These are phyloP conservation scores for Phytophthora foliorum DNA, from an alignment of 352 stramenopile species.

Conservation along the genomic window DNA sequence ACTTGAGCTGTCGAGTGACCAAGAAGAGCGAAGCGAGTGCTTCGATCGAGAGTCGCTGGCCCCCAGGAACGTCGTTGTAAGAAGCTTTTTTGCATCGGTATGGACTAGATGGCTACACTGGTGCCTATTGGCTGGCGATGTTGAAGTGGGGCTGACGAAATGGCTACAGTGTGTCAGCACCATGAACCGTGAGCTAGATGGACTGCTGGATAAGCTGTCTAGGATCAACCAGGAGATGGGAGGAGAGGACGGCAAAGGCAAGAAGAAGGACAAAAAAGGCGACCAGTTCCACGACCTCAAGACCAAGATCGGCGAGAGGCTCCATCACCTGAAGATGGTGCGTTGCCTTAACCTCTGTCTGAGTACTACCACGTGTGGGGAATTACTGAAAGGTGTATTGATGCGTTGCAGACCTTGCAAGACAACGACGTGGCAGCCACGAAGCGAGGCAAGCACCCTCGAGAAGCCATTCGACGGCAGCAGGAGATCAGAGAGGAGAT, in stretches of 20 bases:
- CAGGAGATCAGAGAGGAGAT: conserved; percentile 88
- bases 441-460: conserved; percentile 79
- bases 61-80: not conserved
- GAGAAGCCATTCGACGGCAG: conserved; percentile 82
- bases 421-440: conserved; percentile 65
- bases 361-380: not conserved
- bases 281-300: conserved; percentile 89
- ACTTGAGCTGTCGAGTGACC: not conserved
- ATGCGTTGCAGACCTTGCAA: conserved; percentile 64
- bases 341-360: conserved; percentile 1
- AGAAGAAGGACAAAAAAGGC: conserved; percentile 69
- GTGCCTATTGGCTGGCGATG: conserved; percentile 34
- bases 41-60: conserved; percentile 1
- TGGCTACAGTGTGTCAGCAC: conserved; percentile 37
- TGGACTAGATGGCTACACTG: conserved; percentile 21
- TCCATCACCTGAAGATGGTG: conserved; percentile 85
- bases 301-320: conserved; percentile 77
- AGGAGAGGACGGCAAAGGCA: conserved; percentile 74
- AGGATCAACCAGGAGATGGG: conserved; percentile 87
- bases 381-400: conserved; percentile 9
- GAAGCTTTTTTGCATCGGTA: conserved; percentile 24
- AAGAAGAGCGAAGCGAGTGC: not conserved
- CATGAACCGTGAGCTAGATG: conserved; percentile 86
- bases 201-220: conserved; percentile 74
- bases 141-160: conserved; percentile 38